Base-by-base conservation (phyloP, 768 basidiomycete species). In the Cystofilobasidium bisporidii region DNA sequence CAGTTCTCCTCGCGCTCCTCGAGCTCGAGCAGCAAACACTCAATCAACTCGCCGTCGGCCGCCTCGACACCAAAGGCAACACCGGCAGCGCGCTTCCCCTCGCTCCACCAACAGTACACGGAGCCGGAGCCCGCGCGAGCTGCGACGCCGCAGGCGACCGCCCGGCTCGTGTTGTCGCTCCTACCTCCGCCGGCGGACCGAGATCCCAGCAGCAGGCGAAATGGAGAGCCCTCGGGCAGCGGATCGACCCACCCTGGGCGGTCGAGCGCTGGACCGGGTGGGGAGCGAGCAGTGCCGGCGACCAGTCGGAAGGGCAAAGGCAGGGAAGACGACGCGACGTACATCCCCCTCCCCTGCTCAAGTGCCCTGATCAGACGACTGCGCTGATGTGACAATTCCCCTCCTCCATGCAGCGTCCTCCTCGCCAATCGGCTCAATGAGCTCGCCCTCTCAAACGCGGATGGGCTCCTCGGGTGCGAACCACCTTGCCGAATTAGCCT, bases 371-470 rank as follows among this genome's bases (percentile, higher is more conserved):
- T n/a, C n/a, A n/a, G n/a, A n/a, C n/a, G n/a, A n/a, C n/a, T n/a
- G n/a, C n/a, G n/a, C n/a, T n/a, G n/a, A n/a, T n/a, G n/a, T n/a
- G n/a, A n/a, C n/a, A n/a, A n/a, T n/a, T n/a, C n/a, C n/a, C n/a
- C 41, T 61, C 17, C 2, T 14, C 18, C 9, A 11, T 22, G 3
- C 12, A 58, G 56, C 1, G 40, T 40, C 43, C 56, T 56, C 4
- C 64, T 65, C 41, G 64, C 64, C 1, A 65, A 26, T 5, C 30
- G 64, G 22, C 43, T 65, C 6, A 65, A 59, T 32, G 64, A 59
- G 32, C 57, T 65, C 15, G 57, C 57, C 12, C 38, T 65, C 1
- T 8, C 57, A 12, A 65, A 64, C 53, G 63, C 63, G 3, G 63
- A 64, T n/a, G 63, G 63, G 1, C 63, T 64, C n/a, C 57, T 58